Evolutionary conservation across 108 stramenopile genomes (phyloP), one percentile per base, ranked within the genome.

Genomic region (Licmophora abbreviata): DNA sequence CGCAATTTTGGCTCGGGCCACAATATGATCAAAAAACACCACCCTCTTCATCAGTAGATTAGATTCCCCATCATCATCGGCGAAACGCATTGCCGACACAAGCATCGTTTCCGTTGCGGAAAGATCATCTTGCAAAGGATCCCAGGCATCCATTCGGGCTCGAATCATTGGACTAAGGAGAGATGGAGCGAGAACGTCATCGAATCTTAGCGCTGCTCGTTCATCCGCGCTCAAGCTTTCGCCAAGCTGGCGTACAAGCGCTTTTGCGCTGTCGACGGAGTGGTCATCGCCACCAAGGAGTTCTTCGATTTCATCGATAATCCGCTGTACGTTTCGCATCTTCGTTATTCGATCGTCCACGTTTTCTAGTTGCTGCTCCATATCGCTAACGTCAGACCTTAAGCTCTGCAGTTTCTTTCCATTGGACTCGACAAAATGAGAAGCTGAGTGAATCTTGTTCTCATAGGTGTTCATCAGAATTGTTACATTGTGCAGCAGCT

Each of bases 401-500:
- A 88, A 38, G 34, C 70, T 73, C 10, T 58, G 54, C 12, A 82
- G 40, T 47, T 85, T 85, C 36, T 61, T 63, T 36, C 66, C 29
- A 14, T 56, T 56, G 26, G 75, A 65, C 34, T 56, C 54, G 18
- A 66, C 59, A 59, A 88, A 68, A 34, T 81, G 73, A 1, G 79
- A 64, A 3, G 68, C 32, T 8, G 85, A 78, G 35, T 78, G 77
- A 18, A 93, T 45, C 51, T 85, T 77, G 54, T 70, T 77, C 54
- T 93, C 92, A 35, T 81, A 56, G 18, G 73, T 87, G 40, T 79
- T 73, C 21, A 91, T 50, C 28, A 91, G 46, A 15, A 88, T 56
- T 0, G 81, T 77, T 4, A 91, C 45, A 59, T 94, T 94, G 71
- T 85, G 83, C 26, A 94, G 57, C 24, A 94, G 54, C 57, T 94